phyloP scores from a whole-genome alignment of 148 eudicot species.

The Pharnaceum exiguum region DNA sequence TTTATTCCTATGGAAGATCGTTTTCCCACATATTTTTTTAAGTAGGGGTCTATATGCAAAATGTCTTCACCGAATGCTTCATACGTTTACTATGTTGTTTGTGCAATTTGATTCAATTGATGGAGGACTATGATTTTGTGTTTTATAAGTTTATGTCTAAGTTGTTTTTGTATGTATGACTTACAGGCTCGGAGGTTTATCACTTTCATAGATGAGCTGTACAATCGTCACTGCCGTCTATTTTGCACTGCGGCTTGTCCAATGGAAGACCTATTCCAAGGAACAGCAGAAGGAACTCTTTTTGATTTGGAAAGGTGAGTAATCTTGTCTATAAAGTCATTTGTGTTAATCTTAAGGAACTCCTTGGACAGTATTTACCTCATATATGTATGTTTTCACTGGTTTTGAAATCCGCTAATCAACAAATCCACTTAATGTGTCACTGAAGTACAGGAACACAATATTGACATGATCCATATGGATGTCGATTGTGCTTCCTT shows the following conservation, averaged over 20 bases:
- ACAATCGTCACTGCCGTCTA: conserved; percentile 87
- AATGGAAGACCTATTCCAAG: conserved; percentile 88
- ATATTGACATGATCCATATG: neutral
- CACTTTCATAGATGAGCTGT: conserved; percentile 84
- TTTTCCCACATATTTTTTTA: too few relatives aligned
- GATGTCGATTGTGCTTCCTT: neutral
- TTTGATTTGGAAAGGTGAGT: conserved; percentile 91
- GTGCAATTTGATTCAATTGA: too few relatives aligned
- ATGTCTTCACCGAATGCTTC: too few relatives aligned
- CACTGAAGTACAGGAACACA: too few relatives aligned
- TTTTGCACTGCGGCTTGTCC: conserved; percentile 77
- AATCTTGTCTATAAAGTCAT: conserved; percentile 8
- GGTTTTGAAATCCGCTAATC: too few relatives aligned
- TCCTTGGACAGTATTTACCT: neutral
- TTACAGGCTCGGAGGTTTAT: conserved; percentile 96
- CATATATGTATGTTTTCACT: neutral
- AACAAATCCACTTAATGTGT: too few relatives aligned
- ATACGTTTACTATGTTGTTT: too few relatives aligned
- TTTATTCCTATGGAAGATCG: too few relatives aligned
- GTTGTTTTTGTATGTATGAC: conserved; percentile 6
- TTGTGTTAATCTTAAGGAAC: neutral
- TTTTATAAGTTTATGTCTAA: too few relatives aligned
- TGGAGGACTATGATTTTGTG: too few relatives aligned
- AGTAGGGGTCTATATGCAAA: too few relatives aligned
- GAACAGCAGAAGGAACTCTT: conserved; percentile 90